A percentile compares a stretch with the other conserved stretches of the same genome.
Conservation (phyloP, 176 grass and related monocot species). For the Cocos nucifera region DNA sequence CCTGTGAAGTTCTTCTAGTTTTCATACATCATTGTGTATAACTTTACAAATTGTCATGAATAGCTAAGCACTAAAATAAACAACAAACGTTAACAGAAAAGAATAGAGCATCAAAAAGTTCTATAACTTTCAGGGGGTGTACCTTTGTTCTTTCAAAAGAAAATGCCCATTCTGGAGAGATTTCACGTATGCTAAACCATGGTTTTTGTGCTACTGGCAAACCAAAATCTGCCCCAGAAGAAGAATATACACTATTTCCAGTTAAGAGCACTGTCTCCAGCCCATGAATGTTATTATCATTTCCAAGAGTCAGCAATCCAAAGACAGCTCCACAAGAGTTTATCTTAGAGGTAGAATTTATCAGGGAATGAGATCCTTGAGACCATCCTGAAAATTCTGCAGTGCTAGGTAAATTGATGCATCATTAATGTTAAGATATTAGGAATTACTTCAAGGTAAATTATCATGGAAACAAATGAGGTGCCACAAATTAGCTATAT, state of each 20-base stretch:
- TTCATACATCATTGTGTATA: too few relatives aligned
- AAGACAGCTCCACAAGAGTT: neutral
- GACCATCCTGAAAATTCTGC: neutral
- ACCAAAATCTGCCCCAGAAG: slow-evolving; percentile 25
- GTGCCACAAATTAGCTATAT: too few relatives aligned
- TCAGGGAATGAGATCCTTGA: neutral
- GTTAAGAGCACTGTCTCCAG: neutral
- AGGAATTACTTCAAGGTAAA: too few relatives aligned
- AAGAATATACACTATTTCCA: neutral
- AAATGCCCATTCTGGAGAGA: slow-evolving; percentile 81
- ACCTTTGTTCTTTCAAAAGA: slow-evolving; percentile 81
- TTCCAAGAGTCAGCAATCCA: neutral
- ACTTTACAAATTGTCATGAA: too few relatives aligned
- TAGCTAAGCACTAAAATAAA: too few relatives aligned
- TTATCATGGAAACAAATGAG: too few relatives aligned
- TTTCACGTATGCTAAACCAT: slow-evolving; percentile 42
- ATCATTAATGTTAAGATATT: neutral
- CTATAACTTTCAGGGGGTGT: neutral
- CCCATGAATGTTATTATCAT: neutral
- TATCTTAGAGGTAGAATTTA: neutral
- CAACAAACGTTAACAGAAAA: neutral
- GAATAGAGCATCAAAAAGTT: neutral
- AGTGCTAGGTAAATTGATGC: neutral
- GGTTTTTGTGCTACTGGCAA: slow-evolving; percentile 26
- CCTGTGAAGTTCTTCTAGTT: too few relatives aligned